phyloP scores from a whole-genome alignment of 768 basidiomycete species.

The Rhizopogon sp. region DNA sequence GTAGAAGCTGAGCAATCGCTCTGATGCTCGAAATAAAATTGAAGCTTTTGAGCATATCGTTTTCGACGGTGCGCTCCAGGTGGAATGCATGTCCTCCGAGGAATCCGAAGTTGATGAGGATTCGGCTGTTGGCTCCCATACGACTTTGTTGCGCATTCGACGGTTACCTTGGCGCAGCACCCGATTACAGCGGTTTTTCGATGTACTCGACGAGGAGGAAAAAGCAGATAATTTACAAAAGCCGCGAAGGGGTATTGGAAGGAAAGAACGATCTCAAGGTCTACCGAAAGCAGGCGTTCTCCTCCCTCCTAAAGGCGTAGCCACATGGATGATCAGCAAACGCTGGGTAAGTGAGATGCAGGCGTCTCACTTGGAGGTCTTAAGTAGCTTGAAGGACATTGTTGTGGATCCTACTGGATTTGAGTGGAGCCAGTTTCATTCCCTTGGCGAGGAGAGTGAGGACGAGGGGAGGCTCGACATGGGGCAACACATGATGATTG shows the following conservation, averaged over 20 bases:
- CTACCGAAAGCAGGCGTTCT: slow-evolving; percentile 49
- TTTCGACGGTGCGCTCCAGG: slow-evolving; percentile 66
- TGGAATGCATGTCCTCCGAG: slow-evolving; percentile 80
- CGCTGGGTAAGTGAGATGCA: slow-evolving; percentile 49
- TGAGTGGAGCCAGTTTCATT: slow-evolving; percentile 43
- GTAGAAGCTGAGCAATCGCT: slow-evolving; percentile 68
- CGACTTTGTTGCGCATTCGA: slow-evolving; percentile 45
- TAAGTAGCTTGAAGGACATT: slow-evolving; percentile 35
- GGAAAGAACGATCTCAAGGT: slow-evolving; percentile 49
- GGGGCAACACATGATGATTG: slow-evolving; percentile 1
- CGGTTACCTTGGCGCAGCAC: slow-evolving; percentile 66
- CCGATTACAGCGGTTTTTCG: slow-evolving; percentile 57
- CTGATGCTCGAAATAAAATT: slow-evolving; percentile 51
- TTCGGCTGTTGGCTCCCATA: slow-evolving; percentile 19
- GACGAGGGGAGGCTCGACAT: slow-evolving; percentile 23
- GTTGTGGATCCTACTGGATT: slow-evolving; percentile 44
- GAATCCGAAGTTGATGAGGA: slow-evolving; percentile 58
- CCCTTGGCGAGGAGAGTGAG: slow-evolving; percentile 56
- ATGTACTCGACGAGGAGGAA: slow-evolving; percentile 55
- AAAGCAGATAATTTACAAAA: slow-evolving; percentile 36
- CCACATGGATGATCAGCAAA: slow-evolving; percentile 74
- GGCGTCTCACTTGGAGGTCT: slow-evolving; percentile 42
- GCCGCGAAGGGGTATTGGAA: slow-evolving; percentile 55
- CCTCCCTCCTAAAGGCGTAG: slow-evolving; percentile 60
- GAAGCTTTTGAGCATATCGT: slow-evolving; percentile 51